Conservation (phyloP, 495 filamentous ascomycete genomes). For the Talaromyces stipitatus region DNA sequence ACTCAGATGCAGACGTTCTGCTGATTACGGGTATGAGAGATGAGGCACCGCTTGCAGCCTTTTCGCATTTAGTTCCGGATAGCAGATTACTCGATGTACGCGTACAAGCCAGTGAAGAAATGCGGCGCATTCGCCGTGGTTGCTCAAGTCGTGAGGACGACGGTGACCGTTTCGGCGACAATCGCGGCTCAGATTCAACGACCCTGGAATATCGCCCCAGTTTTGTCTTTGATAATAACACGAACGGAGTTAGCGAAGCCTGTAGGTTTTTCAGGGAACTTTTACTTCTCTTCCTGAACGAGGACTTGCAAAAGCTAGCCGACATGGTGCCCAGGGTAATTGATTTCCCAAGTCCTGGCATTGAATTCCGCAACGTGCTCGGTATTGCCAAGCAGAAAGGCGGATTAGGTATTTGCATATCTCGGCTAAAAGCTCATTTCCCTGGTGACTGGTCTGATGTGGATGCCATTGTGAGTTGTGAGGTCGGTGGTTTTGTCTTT, state of each 20-base stretch:
- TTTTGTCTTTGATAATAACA: slow-evolving; percentile 47
- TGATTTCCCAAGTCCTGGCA: slow-evolving; percentile 43
- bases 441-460: slow-evolving; percentile 41
- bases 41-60: slow-evolving; percentile 46
- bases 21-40: slow-evolving; percentile 63
- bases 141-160: slow-evolving; percentile 13
- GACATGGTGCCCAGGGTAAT: slow-evolving; percentile 43
- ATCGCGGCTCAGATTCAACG: slow-evolving; percentile 19
- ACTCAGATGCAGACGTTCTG: slow-evolving; percentile 45
- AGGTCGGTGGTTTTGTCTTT: slow-evolving; percentile 52
- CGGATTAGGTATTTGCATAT: slow-evolving; percentile 47
- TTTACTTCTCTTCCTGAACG: slow-evolving; percentile 44
- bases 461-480: slow-evolving; percentile 42
- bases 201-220: slow-evolving; percentile 31
- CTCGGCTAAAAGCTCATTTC: slow-evolving; percentile 43
- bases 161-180: slow-evolving; percentile 20
- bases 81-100: slow-evolving; percentile 48
- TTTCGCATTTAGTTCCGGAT: slow-evolving; percentile 49
- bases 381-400: slow-evolving; percentile 46
- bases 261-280: slow-evolving; percentile 36
- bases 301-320: slow-evolving; percentile 41
- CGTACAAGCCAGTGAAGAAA: slow-evolving; percentile 38
- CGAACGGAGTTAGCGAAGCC: slow-evolving; percentile 26
- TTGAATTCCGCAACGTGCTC: slow-evolving; percentile 54
- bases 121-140: slow-evolving; percentile 32